phyloP scores from a whole-genome alignment of 176 grass and related monocot genomes.

The Hyparrhenia diplandra region DNA sequence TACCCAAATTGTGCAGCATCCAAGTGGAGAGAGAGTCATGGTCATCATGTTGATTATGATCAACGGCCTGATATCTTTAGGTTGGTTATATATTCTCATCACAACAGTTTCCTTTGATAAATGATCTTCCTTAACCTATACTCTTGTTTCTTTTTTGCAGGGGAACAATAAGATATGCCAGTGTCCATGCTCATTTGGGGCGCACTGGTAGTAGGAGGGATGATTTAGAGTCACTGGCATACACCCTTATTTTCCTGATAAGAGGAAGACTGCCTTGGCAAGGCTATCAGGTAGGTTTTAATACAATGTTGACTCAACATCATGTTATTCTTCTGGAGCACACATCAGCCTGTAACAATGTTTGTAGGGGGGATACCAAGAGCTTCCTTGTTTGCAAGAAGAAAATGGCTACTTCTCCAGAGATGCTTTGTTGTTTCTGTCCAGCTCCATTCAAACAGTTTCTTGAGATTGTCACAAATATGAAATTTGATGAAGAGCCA shows the following conservation, averaged over 20 bases:
- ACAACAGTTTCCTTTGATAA: constrained; percentile 16
- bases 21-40: constrained; percentile 64
- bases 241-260: constrained; percentile 88
- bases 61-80: constrained; percentile 95
- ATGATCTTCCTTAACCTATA: not conserved
- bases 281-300: constrained; percentile 82
- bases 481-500: constrained; percentile 98
- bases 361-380: constrained; percentile 87
- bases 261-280: constrained; percentile 97
- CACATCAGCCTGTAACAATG: constrained; percentile 21
- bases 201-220: constrained; percentile 92
- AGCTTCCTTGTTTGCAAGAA: constrained; percentile 98
- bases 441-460: constrained; percentile 91
- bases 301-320: constrained; percentile 11
- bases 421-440: constrained; percentile 77
- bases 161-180: constrained; percentile 95
- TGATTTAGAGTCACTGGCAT: constrained; percentile 91
- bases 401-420: constrained; percentile 85
- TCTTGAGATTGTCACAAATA: constrained; percentile 80
- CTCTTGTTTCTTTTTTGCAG: constrained; percentile 41
- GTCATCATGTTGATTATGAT: constrained; percentile 91
- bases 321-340: not conserved
- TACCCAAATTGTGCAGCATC: constrained; percentile 59
- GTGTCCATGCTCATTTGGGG: constrained; percentile 93
- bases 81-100: constrained; percentile 36